Base-by-base conservation (phyloP, 768 basidiomycete species). In the Tephrocybe sp. region DNA sequence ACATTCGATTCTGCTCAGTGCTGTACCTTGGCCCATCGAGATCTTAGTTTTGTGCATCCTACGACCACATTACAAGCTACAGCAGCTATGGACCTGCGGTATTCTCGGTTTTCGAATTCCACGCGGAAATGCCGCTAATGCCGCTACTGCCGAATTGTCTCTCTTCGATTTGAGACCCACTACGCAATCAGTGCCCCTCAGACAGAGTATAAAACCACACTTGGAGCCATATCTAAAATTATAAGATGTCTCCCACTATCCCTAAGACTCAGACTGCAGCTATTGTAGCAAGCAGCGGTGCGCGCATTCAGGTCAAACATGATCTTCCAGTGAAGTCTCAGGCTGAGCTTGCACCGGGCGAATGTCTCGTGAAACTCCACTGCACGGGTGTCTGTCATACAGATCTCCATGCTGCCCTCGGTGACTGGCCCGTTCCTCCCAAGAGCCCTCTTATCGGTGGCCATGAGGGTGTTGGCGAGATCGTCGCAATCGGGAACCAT, bases 361-460 rank as follows among this genome's bases (percentile, higher is more conserved):
- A 89, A 67, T 87, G 85, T 62, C 82, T 92, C 56, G 73, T 92
- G 65, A 85, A 87, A 67, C 73, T 92, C 62, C 74, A 77, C 32
- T 85, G 80, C 69, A 84, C 86, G 5, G 90, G 90, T 49, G 89
- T 92, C n/a, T 92, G 91, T 69, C 89, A 92, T 62, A 89, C 87
- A 3, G 91, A 92, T 61, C 76, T 90, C 12, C 91, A 92, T 60
- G 85, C 85, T 22, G 80, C 79, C 33, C 67, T 78, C 34, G 82
- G 79, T 39, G 92, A 94, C 63, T 94, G 93, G 93, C 92, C 92
- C 0, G 51, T 89, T 9, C 66, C 75, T n/a, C 73, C 81, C 31
- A 79, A 73, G 46, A 73, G 73, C 1, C 87, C 86, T 0, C 79
- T 91, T 42, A 79, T 92, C 50, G 89, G 89, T 13, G 89, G 92